Evolutionary conservation across 371 early-diverging fungal genomes (phyloP).

Genomic region (Haplosporangium sp.): DNA sequence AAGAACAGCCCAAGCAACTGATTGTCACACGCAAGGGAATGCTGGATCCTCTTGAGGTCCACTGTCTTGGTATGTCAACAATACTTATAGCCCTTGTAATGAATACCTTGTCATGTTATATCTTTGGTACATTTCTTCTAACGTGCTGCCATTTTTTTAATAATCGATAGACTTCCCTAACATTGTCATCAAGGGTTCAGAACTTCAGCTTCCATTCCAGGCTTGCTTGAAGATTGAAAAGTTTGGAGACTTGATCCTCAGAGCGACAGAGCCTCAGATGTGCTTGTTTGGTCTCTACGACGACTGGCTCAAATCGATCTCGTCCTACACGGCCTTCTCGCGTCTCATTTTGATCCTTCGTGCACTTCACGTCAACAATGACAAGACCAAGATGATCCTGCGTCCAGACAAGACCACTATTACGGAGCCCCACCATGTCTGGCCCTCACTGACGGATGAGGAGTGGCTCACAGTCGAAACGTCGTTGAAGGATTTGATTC

Average conservation of each 20-base stretch:
- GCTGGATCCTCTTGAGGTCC: constrained; percentile 98
- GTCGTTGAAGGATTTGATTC: constrained; percentile 95
- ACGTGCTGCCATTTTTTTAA: background rate
- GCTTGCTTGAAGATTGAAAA: constrained; percentile 98
- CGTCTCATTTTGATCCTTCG: constrained; percentile 97
- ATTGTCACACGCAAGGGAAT: constrained; percentile 99
- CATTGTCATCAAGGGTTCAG: constrained; percentile 97
- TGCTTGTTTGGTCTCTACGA: constrained; percentile 90
- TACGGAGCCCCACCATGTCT: constrained; percentile 97
- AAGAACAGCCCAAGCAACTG: constrained; percentile 99
- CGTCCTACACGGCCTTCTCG: constrained; percentile 98
- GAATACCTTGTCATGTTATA: background rate
- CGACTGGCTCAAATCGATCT: constrained; percentile 95
- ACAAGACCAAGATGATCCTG: constrained; percentile 95
- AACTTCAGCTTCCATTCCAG: constrained; percentile 97
- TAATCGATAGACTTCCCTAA: constrained; percentile 93
- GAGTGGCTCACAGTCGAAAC: constrained; percentile 99
- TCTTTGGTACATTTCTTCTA: background rate
- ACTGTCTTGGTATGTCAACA: constrained; percentile 61
- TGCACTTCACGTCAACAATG: constrained; percentile 95
- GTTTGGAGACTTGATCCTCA: constrained; percentile 97
- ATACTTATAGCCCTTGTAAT: background rate
- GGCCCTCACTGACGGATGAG: constrained; percentile 95
- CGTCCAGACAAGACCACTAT: constrained; percentile 93
- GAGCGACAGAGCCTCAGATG: constrained; percentile 98